Base-by-base conservation (phyloP, 1,284 basidiomycete species). In the Mycosarcoma mackinlayi region DNA sequence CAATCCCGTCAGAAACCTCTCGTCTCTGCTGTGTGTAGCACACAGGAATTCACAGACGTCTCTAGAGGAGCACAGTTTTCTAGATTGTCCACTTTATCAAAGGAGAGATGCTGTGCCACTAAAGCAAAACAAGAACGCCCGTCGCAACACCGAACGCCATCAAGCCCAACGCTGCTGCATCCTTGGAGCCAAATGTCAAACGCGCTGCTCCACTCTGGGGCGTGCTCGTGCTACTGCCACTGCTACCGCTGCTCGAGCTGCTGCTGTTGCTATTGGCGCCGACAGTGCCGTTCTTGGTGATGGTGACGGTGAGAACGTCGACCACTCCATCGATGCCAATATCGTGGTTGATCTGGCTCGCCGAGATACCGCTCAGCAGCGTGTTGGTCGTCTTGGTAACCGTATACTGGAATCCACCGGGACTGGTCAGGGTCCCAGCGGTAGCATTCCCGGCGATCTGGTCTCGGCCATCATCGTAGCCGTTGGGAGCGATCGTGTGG, bases 381-480 rank as follows among this genome's bases (percentile, higher is more conserved):
- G 56, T 34, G 41, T 70, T 59, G 19, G 57, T 62, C 24, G 38
- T 47, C n/a, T 38, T 46, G 30, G 60, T 75, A 4, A 79, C 71
- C 16, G 54, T 59, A 53, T 77, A 82, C 41, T 73, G 30, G 52
- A 61, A 70, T 30, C 73, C 72, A 27, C 65, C 65, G 3, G 72
- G 55, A 9, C 69, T 73, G 4, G 67, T 77, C 16, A 76, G 63
- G 3, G 73, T 73, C 0, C 55, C 48, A 9, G 55, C 57, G 2
- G 80, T 81, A 5, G 73, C 74, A 37, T 81, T 82, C 45, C 63
- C 76, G 9, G 75, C 71, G 21, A 82, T 24, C 50, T 61, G 49
- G 37, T 82, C 65, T 14, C 80, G 59, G 18, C 78, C 80, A 10
- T 67, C 53, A 40, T 82, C 78, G 49, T 81, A 82, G 6, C 80